Base-by-base conservation (phyloP, 345 rosid species). In the Boechera divaricarpa region DNA sequence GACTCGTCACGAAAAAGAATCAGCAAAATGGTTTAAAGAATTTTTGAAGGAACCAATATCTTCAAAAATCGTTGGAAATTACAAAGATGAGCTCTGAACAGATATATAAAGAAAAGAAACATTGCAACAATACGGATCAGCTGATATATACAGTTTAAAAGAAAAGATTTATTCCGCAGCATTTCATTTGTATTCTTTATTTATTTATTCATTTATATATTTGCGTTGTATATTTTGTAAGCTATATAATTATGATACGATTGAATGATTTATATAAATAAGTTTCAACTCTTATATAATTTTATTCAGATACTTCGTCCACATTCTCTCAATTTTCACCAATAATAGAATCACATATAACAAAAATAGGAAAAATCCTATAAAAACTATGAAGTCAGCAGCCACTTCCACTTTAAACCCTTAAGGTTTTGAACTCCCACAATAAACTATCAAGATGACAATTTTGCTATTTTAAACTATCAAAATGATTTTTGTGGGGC, bases 11-110 rank as follows among this genome's bases (percentile, higher is more conserved):
- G 87, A 85, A 3, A 88, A 82, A 47, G 10, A 18, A 21, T 86
- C 89, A 10, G 86, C 82, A 10, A 31, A 35, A 36, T 86, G 92
- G 89, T 86, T 63, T 60, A 78, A 52, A 35, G 41, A 55, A 69
- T 86, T 88, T 56, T 64, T 84, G 73, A 69, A 39, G 15, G 53
- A 69, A 16, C 51, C 73, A 53, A 39, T 1, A 24, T 2, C 73
- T 29, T 69, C 54, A 7, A 69, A 69, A 29, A 41, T 39, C 29
- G 57, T 11, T 33, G 70, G 45, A 6, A 66, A 48, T 18, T 5
- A 32, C 53, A 69, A 56, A 55, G 63, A 69, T 38, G 73, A 69
- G 52, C 41, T 69, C 3, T 54, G 73, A 55, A 35, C 35, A 51
- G 0, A 18, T 33, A 0, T 5, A 45, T 64, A n/a, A 45, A 29